Evolutionary conservation across 495 filamentous ascomycete species (phyloP), one percentile per base, ranked within the genome.

Genomic region (Extremus antarcticus): DNA sequence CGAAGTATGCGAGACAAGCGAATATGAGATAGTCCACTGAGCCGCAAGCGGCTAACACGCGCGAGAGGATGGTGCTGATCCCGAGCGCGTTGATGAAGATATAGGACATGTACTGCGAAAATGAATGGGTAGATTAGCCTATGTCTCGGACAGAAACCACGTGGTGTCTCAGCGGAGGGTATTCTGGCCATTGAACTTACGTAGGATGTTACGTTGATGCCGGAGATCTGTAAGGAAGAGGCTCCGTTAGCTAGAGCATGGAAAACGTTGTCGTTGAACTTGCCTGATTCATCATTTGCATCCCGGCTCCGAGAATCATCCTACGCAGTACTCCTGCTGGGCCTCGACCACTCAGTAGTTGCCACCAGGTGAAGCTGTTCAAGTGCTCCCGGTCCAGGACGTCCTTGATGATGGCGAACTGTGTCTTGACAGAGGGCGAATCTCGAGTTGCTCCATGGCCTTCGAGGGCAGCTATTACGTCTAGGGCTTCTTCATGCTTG

Each of bases 261-360:
- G n/a, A n/a, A n/a, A n/a, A n/a, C n/a, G n/a, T n/a, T n/a, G n/a
- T n/a, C n/a, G n/a, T n/a, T n/a, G n/a, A n/a, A n/a, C 25, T 48
- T 13, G 66, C 55, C 39, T 69, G 66, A 38, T 67, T 67, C 63
- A 67, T 65, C 1, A 56, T 56, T 51, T 69, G 66, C 60, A 66
- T 67, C 53, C 55, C 60, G 21, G 65, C 63, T 8, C 65, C 65
- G 1, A 67, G 56, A 32, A 64, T 60, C 63, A 69, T 65, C 1
- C 65, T 51, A 2, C 63, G 57, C 10, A 67, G 43, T 22, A 65
- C 56, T 13, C 63, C 65, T 10, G 62, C 32, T 2, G 65, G 66
- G 8, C 64, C 64, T 9, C 56, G 50, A 7, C 65, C 64, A n/a
- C 43, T 58, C 24, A 66, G 13, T 2, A 68, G 54, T 47, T 66